Base-by-base conservation (phyloP, 345 rosid species). In the Laguncularia racemosa region DNA sequence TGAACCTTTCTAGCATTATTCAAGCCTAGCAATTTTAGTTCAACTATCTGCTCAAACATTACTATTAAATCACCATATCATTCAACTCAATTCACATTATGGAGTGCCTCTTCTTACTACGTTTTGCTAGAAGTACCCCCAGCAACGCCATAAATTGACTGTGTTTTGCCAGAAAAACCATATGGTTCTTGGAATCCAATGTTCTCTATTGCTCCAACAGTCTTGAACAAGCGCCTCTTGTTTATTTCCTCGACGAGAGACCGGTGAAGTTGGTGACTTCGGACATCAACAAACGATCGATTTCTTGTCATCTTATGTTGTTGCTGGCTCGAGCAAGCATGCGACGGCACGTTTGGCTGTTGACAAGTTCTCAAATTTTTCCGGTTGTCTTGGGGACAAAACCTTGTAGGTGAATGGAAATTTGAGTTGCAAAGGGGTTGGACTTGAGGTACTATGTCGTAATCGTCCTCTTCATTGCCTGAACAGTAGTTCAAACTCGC, bases 181-280 rank as follows among this genome's bases (percentile, higher is more conserved):
- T 28, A 51, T 2, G 81, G 78, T 6, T 71, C 77, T 18, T 73
- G 86, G 66, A 46, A 85, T 21, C 93, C 88, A 28, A 82, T 76
- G 70, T 68, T 68, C 60, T 85, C 86, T 3, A 77, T 77, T 0
- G 86, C 78, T 28, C 81, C 93, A 10, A 85, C 80, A 1, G 93
- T 82, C 69, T 78, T 80, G 65, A 80, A 85, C 69, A 78, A 20
- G 19, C 96, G 84, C 59, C 84, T 71, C 71, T 78, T 83, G 75
- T 78, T 72, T 57, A 89, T 66, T 69, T 79, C 73, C 75, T 84
- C 91, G 78, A 92, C 72, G 59, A 86, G 73, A n/a, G 91, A 81
- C 33, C 77, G 73, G 60, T 86, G 91, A 68, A 89, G 46, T 70
- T 84, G 74, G 56, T 83, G 95, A 70, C 88, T 86, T n/a, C 89